Percentiles rank a stretch among this genome's conserved stretches.
Evolutionary conservation across 2,329 filamentous ascomycete species (phyloP).

Genomic region (Colletotrichum sp.): DNA sequence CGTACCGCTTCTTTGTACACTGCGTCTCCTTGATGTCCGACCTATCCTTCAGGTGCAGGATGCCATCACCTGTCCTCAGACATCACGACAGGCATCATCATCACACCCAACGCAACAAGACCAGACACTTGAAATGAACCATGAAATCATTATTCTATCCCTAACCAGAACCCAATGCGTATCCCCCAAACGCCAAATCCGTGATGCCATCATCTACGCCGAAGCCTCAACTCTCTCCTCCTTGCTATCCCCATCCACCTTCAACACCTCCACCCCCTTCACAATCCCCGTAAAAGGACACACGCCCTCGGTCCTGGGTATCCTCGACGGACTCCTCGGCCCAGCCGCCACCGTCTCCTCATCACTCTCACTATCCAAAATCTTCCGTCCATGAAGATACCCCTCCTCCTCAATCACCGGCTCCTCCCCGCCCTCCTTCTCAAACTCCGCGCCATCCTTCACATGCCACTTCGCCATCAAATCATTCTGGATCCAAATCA

Average conservation of each 20-base stretch:
- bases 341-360: conserved; percentile 16
- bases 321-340: conserved; percentile 13
- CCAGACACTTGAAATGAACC: not conserved
- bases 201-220: not conserved
- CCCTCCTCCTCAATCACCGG: conserved; percentile 65
- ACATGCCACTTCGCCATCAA: conserved; percentile 85
- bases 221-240: conserved; percentile 2
- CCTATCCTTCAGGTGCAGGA: too few species aligned
- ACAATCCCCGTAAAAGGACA: conserved; percentile 30
- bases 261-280: conserved; percentile 1
- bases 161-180: not conserved
- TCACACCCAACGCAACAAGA: fast-evolving
- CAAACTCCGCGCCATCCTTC: conserved; percentile 68
- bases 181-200: not conserved
- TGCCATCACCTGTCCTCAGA: too few species aligned
- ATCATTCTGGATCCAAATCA: conserved; percentile 89
- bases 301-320: conserved; percentile 17
- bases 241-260: not conserved
- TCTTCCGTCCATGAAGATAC: conserved; percentile 65
- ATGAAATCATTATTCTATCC: not conserved
- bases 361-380: conserved; percentile 49
- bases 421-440: conserved; percentile 41
- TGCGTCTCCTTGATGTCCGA: not conserved
- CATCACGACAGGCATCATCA: not conserved
- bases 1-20: fast-evolving